phyloP scores from a whole-genome alignment of 495 filamentous ascomycete species.

The Daldinia vernicosa region DNA sequence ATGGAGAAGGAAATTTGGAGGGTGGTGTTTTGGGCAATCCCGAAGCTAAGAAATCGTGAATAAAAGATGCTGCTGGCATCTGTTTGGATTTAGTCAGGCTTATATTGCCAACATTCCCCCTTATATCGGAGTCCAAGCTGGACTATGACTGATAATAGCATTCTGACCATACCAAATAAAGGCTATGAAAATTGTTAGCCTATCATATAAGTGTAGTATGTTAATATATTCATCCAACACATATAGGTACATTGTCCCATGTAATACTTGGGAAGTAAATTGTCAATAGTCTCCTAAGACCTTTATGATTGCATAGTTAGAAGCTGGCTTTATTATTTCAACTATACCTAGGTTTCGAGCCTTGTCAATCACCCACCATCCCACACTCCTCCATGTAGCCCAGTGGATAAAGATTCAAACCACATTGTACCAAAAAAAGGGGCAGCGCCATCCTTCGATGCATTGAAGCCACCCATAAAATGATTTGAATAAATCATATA shows the following conservation, averaged over 20 bases:
- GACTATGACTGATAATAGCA: no score
- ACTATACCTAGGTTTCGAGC: not conserved
- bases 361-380: not conserved
- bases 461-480: not conserved
- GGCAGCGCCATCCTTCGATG: conserved; percentile 1
- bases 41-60: not conserved
- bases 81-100: no score
- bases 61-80: not conserved
- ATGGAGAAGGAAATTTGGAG: conserved; percentile 8
- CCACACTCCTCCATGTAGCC: not conserved
- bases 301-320: not conserved
- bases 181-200: no score
- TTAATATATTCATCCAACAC: no score
- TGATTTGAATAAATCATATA: no score
- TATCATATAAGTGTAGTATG: no score
- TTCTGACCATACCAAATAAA: no score
- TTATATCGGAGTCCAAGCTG: no score
- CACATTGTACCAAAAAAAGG: conserved; percentile 28
- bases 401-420: conserved; percentile 10
- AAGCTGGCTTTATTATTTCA: not conserved
- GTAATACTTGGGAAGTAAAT: not conserved
- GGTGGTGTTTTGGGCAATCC: conserved; percentile 2
- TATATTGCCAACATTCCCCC: no score
- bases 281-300: not conserved
- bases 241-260: no score